Base-by-base conservation (phyloP, 495 filamentous ascomycete species). In the Staphylotrichum longicolle region DNA sequence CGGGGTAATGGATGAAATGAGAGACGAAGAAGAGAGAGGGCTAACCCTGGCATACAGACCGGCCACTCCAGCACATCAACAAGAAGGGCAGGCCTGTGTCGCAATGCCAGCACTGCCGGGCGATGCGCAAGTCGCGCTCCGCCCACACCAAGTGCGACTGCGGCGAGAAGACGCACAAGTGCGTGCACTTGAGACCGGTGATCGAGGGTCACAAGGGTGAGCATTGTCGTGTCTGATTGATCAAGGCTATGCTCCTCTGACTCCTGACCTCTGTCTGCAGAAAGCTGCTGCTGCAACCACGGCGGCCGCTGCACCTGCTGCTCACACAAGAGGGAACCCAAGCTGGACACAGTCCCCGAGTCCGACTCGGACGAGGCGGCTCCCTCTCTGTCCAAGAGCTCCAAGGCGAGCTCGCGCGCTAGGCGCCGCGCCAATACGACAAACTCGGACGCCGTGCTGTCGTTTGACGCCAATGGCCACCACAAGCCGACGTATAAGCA, bases 31-130 rank as follows among this genome's bases (percentile, higher is more conserved):
- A 39, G 15, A 34, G n/a, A 41, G 32, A 60, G 56, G 63, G 65
- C 68, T 71, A 65, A 72, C 67, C 54, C 54, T 70, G 57, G 14
- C 62, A 37, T 60, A 63, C 72, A 97, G 94, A 97, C 76, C 90
- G 94, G 67, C 90, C 89, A 65, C 85, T 99, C 63, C 87, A 88
- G 72, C 94, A 94, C 74, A 96, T 98, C 82, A 94, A 94, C 79
- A 96, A 96, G 78, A 98, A 99, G 70, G 94, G 94, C 75, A 89
- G 94, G 67, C 94, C 94, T 66, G 93, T 98, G 69, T 96, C 93
- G 75, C 94, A 99, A 88, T 99, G 94, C 76, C 83, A 90, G 69
- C 94, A 98, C 80, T 99, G 94, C 77, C 93, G 94, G 76, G 85
- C 88, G 66, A 89, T 96, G 80, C 92, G 94, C 84, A 98, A 98